Conservation (phyloP, 257 asterid genomes). For the Petunia secreta region DNA sequence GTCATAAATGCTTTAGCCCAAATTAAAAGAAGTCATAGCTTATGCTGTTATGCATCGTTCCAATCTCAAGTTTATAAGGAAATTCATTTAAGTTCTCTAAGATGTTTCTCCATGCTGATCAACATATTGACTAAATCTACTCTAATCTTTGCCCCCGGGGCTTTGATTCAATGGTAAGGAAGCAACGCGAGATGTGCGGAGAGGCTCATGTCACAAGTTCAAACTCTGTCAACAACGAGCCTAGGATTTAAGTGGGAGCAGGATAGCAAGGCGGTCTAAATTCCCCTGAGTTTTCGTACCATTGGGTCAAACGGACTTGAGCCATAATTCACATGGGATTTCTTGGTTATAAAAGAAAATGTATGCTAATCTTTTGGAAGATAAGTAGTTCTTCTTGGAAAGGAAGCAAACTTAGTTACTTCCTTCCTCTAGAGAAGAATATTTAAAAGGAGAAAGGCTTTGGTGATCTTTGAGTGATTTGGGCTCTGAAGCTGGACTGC, state of each 20-base stretch:
- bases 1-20: not conserved
- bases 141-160: not conserved
- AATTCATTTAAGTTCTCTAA: not conserved
- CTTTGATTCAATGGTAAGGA: not conserved
- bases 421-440: not conserved
- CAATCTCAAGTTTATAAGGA: not conserved
- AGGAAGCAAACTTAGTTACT: too few relatives aligned
- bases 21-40: too few relatives aligned
- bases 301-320: too few relatives aligned
- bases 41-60: not conserved
- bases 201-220: not conserved
- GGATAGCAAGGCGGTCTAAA: not conserved
- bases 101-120: not conserved
- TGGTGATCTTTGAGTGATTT: not conserved
- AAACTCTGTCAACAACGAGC: not conserved
- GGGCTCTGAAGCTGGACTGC: not conserved
- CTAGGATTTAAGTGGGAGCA: not conserved
- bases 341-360: too few relatives aligned
- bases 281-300: too few relatives aligned
- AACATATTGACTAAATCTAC: not conserved
- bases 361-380: too few relatives aligned
- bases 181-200: not conserved
- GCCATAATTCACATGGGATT: too few relatives aligned
- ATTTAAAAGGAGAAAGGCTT: not conserved
- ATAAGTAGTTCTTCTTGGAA: too few relatives aligned